Percentiles rank a stretch among this genome's conserved stretches.
Evolutionary conservation across 1,284 basidiomycete genomes (phyloP).

Genomic region (Sporisorium scitamineum): DNA sequence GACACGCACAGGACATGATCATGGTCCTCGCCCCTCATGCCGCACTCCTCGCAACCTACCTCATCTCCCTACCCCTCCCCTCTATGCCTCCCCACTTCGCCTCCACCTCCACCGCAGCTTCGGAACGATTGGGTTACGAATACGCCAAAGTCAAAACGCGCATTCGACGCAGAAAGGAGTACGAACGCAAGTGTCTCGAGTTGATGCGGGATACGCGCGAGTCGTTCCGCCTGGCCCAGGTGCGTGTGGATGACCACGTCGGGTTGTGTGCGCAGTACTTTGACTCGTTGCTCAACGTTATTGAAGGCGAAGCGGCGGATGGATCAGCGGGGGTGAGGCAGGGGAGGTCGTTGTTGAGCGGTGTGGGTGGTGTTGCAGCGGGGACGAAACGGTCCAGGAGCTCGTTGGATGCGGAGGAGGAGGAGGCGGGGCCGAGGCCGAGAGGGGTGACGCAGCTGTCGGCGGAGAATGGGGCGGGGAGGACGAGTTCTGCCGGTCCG

Average conservation of each 20-base stretch:
- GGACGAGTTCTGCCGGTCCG: slow-evolving; percentile 20
- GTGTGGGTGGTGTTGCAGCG: slow-evolving; percentile 18
- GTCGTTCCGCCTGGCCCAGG: slow-evolving; percentile 29
- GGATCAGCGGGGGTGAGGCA: slow-evolving; percentile 1
- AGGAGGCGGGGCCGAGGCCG: background rate
- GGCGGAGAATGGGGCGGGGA: background rate
- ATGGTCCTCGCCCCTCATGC: slow-evolving; percentile 55
- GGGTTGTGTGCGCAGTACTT: slow-evolving; percentile 48
- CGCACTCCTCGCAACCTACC: slow-evolving; percentile 49
- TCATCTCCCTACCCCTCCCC: slow-evolving; percentile 41
- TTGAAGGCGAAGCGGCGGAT: slow-evolving; percentile 31
- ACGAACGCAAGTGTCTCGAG: slow-evolving; percentile 49
- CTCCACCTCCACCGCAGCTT: slow-evolving; percentile 15
- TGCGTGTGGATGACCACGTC: slow-evolving; percentile 41
- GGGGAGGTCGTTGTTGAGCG: slow-evolving; percentile 21
- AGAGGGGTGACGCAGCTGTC: slow-evolving; percentile 13
- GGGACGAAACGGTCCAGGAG: slow-evolving; percentile 42
- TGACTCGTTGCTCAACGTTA: slow-evolving; percentile 44
- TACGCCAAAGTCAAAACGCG: slow-evolving; percentile 42
- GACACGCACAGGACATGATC: slow-evolving; percentile 54
- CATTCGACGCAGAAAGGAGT: slow-evolving; percentile 47
- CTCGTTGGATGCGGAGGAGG: slow-evolving; percentile 14
- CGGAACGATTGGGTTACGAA: slow-evolving; percentile 24
- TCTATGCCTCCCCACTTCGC: slow-evolving; percentile 27
- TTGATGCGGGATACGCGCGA: slow-evolving; percentile 47